Base-by-base conservation (phyloP, 106 monocot genomes). In the Dioscorea dumetorum region DNA sequence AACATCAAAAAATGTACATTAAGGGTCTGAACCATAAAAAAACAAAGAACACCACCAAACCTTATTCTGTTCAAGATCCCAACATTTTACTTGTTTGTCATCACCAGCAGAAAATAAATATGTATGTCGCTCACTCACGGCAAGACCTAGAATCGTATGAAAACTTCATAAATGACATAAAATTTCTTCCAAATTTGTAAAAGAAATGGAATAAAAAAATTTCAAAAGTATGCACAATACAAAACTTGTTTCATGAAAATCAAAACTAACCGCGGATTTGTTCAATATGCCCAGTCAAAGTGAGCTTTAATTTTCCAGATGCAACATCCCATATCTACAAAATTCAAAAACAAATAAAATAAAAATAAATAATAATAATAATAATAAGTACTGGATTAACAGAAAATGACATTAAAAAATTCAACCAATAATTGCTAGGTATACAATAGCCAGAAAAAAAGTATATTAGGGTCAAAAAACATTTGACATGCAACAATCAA, bases 61-160 rank as follows among this genome's bases (percentile, higher is more conserved):
- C 97, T 99, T 99, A 61, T 99, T 99, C 61, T 92, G 88, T 79
- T 92, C 97, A 71, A 99, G 87, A 28, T 99, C 97, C 97, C 97
- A 99, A 67, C 97, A 99, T 77, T 99, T 99, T 48, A 99, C 97
- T 90, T 87, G 97, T 72, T 99, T 99, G 67, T 99, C 97, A 87
- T 99, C 97, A 74, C 97, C 97, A 72, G 97, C 97, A 58, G 97
- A 99, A 67, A 99, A 99, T 76, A 99, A 67, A 67, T 99, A 99
- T 0, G 97, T 99, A 63, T 99, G 97, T 8, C 81, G 80, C 63
- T 83, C 49, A 64, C 97, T 99, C 41, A 99, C 97, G 59, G 97
- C 97, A 79, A 99, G 92, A 35, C 97, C 97, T 99, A 68, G 15
- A 72, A 13, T 53, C 22, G 1, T 28, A 32, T 31, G 16, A 20